phyloP scores from a whole-genome alignment of 441 rosid genomes.

The Gossypium laxum region DNA sequence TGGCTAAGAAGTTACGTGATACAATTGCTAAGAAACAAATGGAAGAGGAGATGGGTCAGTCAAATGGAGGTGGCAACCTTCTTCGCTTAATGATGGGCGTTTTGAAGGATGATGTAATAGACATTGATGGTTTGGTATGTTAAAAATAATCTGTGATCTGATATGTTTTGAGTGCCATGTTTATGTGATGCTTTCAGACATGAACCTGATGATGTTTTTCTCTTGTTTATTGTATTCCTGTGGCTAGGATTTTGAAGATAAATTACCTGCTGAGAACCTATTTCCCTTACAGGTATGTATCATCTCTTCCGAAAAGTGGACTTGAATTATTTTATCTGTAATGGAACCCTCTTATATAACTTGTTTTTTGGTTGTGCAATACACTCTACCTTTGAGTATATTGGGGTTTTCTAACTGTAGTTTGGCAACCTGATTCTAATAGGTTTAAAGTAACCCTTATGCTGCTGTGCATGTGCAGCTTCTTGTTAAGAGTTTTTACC shows the following conservation, averaged over 20 bases:
- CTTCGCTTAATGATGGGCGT: slow-evolving; percentile 83
- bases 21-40: slow-evolving; percentile 87
- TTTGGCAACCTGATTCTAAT: background rate
- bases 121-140: slow-evolving; percentile 91
- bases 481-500: background rate
- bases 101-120: slow-evolving; percentile 83
- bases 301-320: background rate
- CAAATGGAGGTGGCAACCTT: slow-evolving; percentile 76
- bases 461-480: background rate
- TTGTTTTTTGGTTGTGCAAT: background rate
- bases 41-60: slow-evolving; percentile 68
- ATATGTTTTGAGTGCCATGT: background rate
- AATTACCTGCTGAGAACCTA: slow-evolving; percentile 70
- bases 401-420: background rate
- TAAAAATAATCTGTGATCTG: slow-evolving; percentile 7
- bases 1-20: slow-evolving; percentile 80
- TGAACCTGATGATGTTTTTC: background rate
- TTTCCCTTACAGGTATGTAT: slow-evolving; percentile 76
- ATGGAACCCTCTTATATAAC: background rate
- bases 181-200: background rate
- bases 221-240: slow-evolving; percentile 11
- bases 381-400: background rate
- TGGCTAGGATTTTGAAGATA: slow-evolving; percentile 75
- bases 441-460: background rate
- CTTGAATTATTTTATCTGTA: slow-evolving; percentile 5